Evolutionary conservation across 176 grass and related monocot genomes (phyloP).

Genomic region (Cymbopogon citratus): DNA sequence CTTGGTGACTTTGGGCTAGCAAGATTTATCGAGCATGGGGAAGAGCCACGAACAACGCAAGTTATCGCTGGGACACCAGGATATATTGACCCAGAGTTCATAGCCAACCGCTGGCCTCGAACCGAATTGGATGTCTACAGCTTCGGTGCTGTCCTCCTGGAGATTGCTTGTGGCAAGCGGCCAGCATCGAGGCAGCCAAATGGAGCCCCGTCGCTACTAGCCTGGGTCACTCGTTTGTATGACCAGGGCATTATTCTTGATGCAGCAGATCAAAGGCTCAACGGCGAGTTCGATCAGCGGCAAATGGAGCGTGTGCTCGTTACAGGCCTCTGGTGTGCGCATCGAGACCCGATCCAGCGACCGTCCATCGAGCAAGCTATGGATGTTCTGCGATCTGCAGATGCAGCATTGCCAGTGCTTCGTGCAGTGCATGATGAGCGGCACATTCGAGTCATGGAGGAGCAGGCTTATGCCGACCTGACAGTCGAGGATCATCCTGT

Average conservation of each 20-base stretch:
- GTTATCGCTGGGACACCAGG: neutral
- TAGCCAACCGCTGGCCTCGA: neutral
- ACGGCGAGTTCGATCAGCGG: neutral
- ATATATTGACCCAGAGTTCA: slow-evolving; percentile 7
- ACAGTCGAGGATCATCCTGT: neutral
- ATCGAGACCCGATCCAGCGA: neutral
- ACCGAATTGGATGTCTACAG: neutral
- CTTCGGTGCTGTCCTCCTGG: slow-evolving; percentile 7
- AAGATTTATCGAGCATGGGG: neutral
- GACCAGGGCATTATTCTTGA: neutral
- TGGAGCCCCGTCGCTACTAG: neutral
- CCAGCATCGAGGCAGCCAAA: neutral
- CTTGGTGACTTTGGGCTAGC: slow-evolving; percentile 25
- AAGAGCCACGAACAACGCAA: neutral
- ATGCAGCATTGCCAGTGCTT: neutral
- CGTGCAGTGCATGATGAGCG: neutral
- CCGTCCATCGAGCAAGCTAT: neutral
- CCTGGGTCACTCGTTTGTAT: neutral
- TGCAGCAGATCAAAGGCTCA: neutral
- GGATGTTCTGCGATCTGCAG: neutral
- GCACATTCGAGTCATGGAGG: neutral
- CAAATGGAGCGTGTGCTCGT: slow-evolving; percentile 13
- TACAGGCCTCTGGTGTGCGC: neutral
- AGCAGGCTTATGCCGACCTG: neutral
- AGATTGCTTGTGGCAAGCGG: neutral